These are phyloP conservation scores for Solanum gracilifrons DNA, from an alignment of 257 asterid genomes.

Conservation along the genomic window DNA sequence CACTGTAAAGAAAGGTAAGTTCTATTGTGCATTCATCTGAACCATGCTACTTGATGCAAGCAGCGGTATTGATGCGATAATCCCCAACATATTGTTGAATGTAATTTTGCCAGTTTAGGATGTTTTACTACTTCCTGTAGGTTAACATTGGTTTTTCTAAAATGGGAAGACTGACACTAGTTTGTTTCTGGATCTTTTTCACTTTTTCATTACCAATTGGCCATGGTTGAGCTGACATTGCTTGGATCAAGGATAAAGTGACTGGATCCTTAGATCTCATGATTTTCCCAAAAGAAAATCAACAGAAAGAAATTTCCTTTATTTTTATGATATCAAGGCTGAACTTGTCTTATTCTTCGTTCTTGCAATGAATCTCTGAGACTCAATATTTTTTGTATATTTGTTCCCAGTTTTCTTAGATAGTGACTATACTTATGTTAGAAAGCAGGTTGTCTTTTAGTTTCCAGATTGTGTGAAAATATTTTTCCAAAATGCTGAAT, in stretches of 20 bases:
- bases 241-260: background rate
- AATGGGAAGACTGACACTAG: background rate
- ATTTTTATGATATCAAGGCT: background rate
- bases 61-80: background rate
- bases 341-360: background rate
- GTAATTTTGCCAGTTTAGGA: background rate
- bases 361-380: background rate
- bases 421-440: background rate
- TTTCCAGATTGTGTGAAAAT: background rate
- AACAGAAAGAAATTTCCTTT: background rate
- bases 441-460: background rate
- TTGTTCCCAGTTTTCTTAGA: background rate
- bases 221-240: background rate
- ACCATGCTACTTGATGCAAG: background rate
- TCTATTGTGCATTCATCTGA: background rate
- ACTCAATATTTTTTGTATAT: background rate
- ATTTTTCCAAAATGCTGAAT: background rate
- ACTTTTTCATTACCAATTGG: background rate
- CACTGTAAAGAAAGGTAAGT: constrained; percentile 58
- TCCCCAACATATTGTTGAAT: background rate
- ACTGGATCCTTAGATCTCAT: background rate
- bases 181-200: background rate
- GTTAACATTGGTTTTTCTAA: background rate
- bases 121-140: background rate
- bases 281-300: background rate